These are phyloP conservation scores for Naematelia aurantialba DNA, from an alignment of 768 basidiomycete species.

Conservation along the genomic window DNA sequence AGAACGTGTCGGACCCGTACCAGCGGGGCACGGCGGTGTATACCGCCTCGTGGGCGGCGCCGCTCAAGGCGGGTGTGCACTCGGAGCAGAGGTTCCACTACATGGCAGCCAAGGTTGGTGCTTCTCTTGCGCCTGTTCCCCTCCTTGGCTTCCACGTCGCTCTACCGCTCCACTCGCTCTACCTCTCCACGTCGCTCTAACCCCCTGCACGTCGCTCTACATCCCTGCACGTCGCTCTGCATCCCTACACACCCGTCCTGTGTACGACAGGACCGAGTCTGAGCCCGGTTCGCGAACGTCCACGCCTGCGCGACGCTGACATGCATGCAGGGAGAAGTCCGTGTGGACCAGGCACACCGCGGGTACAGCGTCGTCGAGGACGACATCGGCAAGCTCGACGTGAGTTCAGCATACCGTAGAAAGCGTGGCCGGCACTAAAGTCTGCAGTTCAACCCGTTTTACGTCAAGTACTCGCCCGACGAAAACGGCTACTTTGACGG, in stretches of 20 bases:
- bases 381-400: slow-evolving; percentile 68
- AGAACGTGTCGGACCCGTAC: slow-evolving; percentile 67
- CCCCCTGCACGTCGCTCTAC: too few relatives aligned
- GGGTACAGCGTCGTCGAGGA: slow-evolving; percentile 87
- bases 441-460: slow-evolving; percentile 64
- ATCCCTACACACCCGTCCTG: too few relatives aligned
- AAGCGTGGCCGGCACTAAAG: background rate
- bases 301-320: too few relatives aligned
- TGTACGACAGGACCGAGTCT: too few relatives aligned
- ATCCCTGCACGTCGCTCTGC: too few relatives aligned
- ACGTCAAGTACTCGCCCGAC: slow-evolving; percentile 90
- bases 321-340: slow-evolving; percentile 71
- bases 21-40: slow-evolving; percentile 84
- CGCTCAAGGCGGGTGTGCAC: slow-evolving; percentile 78
- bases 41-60: slow-evolving; percentile 87
- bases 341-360: slow-evolving; percentile 87
- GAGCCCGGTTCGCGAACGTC: too few relatives aligned
- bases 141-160: too few relatives aligned
- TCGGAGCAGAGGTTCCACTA: slow-evolving; percentile 92
- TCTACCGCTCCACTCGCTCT: too few relatives aligned
- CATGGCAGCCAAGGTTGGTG: slow-evolving; percentile 84
- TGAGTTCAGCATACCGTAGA: slow-evolving; percentile 45
- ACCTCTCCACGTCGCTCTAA: too few relatives aligned
- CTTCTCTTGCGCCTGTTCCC: too few relatives aligned
- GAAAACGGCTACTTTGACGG: slow-evolving; percentile 88